phyloP scores from a whole-genome alignment of 78 protist species.

The Acrasis kona region DNA sequence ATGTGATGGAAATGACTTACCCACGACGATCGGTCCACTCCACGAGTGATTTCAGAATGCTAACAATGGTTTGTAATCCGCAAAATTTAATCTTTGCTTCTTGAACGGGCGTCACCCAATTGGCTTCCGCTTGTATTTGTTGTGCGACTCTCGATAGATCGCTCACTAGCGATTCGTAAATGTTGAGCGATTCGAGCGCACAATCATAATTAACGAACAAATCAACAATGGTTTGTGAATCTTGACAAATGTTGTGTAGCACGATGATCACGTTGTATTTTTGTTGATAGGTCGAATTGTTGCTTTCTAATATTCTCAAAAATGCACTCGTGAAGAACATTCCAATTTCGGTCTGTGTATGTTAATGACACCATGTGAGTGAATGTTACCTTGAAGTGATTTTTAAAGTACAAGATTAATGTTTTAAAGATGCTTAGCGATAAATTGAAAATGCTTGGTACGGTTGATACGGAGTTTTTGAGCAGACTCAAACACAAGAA shows the following conservation, averaged over 20 bases:
- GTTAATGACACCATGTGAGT: too few species aligned
- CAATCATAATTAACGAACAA: constrained; percentile 94
- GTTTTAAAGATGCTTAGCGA: constrained; percentile 57
- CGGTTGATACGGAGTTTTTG: constrained; percentile 22
- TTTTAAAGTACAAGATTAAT: constrained; percentile 47
- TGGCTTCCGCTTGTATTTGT: constrained; percentile 2
- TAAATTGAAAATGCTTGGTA: constrained; percentile 33
- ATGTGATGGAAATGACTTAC: too few species aligned
- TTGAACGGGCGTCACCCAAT: constrained; percentile 30
- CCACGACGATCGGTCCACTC: constrained; percentile 50
- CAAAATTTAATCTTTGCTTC: constrained; percentile 17
- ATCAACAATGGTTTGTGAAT: constrained; percentile 74
- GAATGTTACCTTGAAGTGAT: constrained; percentile 58
- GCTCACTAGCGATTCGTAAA: constrained; percentile 67
- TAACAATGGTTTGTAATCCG: constrained; percentile 61
- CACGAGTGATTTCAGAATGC: constrained; percentile 46
- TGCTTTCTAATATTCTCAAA: constrained; percentile 61
- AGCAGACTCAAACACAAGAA: constrained; percentile 34
- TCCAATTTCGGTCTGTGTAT: constrained; percentile 66
- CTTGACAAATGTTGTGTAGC: constrained; percentile 41
- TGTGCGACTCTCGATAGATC: constrained; percentile 65
- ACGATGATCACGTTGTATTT: constrained; percentile 74
- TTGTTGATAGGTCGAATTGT: constrained; percentile 59
- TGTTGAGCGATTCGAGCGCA: constrained; percentile 52
- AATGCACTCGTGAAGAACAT: constrained; percentile 70